Base-by-base conservation (phyloP, 1,284 basidiomycete genomes). In the Binderoboletus segoi region DNA sequence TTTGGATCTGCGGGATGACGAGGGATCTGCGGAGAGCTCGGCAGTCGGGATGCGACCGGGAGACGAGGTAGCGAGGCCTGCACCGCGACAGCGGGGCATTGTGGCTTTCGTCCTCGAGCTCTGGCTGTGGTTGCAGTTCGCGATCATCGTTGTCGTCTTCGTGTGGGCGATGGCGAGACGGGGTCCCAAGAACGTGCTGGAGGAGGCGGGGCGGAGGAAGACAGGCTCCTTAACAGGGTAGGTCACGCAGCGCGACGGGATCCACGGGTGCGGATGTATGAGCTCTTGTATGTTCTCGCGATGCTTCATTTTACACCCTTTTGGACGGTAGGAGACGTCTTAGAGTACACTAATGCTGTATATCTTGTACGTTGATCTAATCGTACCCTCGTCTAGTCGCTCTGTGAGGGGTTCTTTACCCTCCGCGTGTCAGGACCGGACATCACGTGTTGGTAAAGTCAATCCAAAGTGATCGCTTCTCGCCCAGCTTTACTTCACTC, bases 121-220 rank as follows among this genome's bases (percentile, higher is more conserved):
- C 23, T 92, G 90, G 90, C 69, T 92, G 56, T 90, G 89, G 89
- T 68, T 91, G 51, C 89, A 92, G 70, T 91, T 92, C 66, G 75
- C 68, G 10, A 77, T 91, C 57, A 83, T 92, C 59, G 79, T 92
- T 24, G 57, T 86, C 42, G 84, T 91, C 46, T 91, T 92, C 68
- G 68, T 92, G 56, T 91, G 83, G 79, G 81, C 86, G 38, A 88
- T 91, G 86, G 88, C 88, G 56, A 83, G 78, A 70, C 79, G 82
- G 28, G 90, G 89, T 8, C 89, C 89, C 3, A 86, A 84, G 75
- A 80, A 79, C 51, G 82, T 91, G 47, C 63, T 91, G 55, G 75
- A 75, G 38, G 81, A 84, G 59, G 78, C 80, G 16, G 80, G 81
- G 49, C 73, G 73, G 62, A 76, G 72, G 66, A 77, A 74, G 63